phyloP scores from a whole-genome alignment of 306 rosid species.

The Chamaecrista fasciculata region DNA sequence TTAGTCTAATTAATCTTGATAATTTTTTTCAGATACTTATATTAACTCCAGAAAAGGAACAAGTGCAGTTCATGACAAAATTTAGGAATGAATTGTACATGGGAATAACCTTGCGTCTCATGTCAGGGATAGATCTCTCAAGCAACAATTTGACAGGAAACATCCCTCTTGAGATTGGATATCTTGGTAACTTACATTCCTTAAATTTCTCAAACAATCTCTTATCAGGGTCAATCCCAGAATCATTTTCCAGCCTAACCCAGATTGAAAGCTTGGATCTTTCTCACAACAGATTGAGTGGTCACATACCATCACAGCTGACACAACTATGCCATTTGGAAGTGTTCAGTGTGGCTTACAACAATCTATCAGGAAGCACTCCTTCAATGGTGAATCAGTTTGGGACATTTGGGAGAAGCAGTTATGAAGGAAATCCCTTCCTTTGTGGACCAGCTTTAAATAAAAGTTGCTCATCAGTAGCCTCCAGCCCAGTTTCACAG shows the following conservation, averaged over 20 bases:
- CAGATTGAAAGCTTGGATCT: background rate
- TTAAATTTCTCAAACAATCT: background rate
- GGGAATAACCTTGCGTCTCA: conserved; percentile 16
- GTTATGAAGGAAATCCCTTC: background rate
- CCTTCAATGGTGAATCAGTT: background rate
- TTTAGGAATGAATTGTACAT: conserved; percentile 1
- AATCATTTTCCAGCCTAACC: background rate
- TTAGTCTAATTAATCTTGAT: background rate
- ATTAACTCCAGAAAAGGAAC: background rate
- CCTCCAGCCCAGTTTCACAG: background rate
- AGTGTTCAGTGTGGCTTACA: background rate
- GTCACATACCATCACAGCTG: background rate
- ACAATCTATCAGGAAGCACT: background rate
- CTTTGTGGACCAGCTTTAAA: background rate
- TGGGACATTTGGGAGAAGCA: background rate
- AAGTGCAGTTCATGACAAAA: conserved; percentile 25
- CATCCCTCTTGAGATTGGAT: conserved; percentile 10
- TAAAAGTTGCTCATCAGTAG: background rate
- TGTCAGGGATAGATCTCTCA: conserved; percentile 31
- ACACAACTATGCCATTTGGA: background rate
- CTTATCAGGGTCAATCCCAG: background rate
- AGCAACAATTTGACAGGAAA: conserved; percentile 13
- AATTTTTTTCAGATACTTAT: background rate
- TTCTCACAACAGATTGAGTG: background rate
- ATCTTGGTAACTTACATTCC: background rate